Percentiles rank a stretch among this genome's conserved stretches.
phyloP scores from a whole-genome alignment of 495 filamentous ascomycete genomes.

The Talaromyces liani region DNA sequence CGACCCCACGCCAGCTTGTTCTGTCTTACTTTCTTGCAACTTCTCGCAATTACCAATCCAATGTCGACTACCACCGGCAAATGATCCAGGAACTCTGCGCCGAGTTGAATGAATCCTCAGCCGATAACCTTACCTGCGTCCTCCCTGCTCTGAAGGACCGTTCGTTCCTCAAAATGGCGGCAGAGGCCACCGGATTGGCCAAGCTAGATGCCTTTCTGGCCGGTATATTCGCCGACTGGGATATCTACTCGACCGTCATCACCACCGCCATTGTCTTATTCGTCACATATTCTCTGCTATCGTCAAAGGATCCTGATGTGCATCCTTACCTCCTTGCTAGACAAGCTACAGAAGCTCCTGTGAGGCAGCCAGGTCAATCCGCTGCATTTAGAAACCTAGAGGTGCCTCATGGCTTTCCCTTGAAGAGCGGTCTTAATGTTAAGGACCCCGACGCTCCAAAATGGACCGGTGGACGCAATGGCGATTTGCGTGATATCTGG shows the following conservation, averaged over 20 bases:
- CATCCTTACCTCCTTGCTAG: conserved; percentile 86
- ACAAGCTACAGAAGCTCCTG: conserved; percentile 66
- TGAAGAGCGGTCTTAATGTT: conserved; percentile 76
- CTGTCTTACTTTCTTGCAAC: neutral
- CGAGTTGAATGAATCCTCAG: conserved; percentile 4
- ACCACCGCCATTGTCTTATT: conserved; percentile 50
- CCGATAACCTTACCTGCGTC: conserved; percentile 4
- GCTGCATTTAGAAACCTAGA: conserved; percentile 73
- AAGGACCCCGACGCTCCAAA: conserved; percentile 74
- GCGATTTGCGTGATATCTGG: conserved; percentile 93
- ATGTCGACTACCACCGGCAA: neutral
- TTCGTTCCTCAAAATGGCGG: conserved; percentile 32
- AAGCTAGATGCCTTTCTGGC: conserved; percentile 63
- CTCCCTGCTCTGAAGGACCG: neutral
- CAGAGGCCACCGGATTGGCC: conserved; percentile 42
- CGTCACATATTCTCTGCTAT: conserved; percentile 56
- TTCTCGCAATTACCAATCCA: neutral
- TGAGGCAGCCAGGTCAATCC: conserved; percentile 78
- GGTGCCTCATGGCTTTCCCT: conserved; percentile 75
- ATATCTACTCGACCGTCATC: conserved; percentile 61
- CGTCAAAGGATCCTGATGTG: conserved; percentile 68
- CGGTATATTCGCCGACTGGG: conserved; percentile 69
- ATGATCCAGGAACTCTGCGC: conserved; percentile 6
- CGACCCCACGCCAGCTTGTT: neutral
- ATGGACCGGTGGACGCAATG: conserved; percentile 75